Evolutionary conservation across 352 stramenopile species (phyloP), one percentile per base, ranked within the genome.

Genomic region (Globisporangium cystogenes): DNA sequence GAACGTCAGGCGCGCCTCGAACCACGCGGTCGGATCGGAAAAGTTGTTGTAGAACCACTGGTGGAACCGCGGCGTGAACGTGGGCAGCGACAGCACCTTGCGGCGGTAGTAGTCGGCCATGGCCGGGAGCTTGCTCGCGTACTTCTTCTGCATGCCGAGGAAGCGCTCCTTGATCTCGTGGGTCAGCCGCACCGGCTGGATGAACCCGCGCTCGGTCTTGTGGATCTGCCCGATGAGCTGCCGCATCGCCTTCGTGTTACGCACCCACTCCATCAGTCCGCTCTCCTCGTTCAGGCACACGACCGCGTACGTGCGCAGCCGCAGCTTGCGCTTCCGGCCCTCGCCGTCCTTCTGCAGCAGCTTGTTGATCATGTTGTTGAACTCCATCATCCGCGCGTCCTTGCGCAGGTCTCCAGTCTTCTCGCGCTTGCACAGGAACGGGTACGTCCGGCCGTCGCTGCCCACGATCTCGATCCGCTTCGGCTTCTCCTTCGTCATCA

Each of bases 181-280:
- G 0, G 82, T 87, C 20, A 95, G 50, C 0, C 83, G 79, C 39
- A 93, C 60, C 7, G 83, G 76, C 26, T 86, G 80, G n/a, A 95
- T 78, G 43, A 89, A 87, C 0, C 86, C 86, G 29, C 82, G 69
- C 59, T 95, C 86, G 0, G 86, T 92, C 51, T 94, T 93, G 68
- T 92, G 79, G 44, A 93, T 94, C 55, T 94, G 86, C 0, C 72
- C 70, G 42, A 95, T 89, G 12, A 95, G 68, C 51, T 94, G 82
- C 23, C 86, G 82, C 83, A 99, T 90, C 4, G 95, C 93, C 44
- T 97, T 88, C 7, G 97, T 99, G 58, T 98, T 83, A 24, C 81
- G 85, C n/a, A 99, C 97, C 98, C 98, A 99, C 74, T 99, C 97
- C 56, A 99, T 92, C 46, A 99, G 81, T 6, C 97, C 97, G 69